Evolutionary conservation across 148 eudicot species (phyloP).

Genomic region (Amaranthus cruentus): DNA sequence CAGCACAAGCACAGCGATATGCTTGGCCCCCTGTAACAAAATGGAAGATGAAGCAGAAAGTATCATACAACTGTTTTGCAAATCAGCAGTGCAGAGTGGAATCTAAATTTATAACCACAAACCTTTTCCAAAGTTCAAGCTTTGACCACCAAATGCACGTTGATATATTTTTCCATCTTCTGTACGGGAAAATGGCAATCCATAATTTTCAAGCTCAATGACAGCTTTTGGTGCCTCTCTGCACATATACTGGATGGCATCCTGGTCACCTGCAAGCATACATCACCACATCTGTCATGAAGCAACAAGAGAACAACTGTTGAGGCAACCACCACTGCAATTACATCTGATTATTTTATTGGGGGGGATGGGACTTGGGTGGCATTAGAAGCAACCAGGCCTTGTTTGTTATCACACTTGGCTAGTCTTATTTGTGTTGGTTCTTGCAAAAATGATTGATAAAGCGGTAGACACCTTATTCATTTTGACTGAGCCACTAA

Average conservation of each 20-base stretch:
- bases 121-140: slow-evolving; percentile 97
- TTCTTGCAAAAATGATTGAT: too few species aligned
- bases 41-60: slow-evolving; percentile 1
- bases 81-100: slow-evolving; percentile 9
- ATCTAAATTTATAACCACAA: slow-evolving; percentile 9
- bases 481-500: too few species aligned
- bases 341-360: too few species aligned
- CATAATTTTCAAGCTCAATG: slow-evolving; percentile 97
- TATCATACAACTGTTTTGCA: neutral
- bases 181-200: slow-evolving; percentile 93
- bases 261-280: slow-evolving; percentile 81
- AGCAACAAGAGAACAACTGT: neutral
- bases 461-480: too few species aligned
- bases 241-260: slow-evolving; percentile 99
- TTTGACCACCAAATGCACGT: slow-evolving; percentile 99
- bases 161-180: slow-evolving; percentile 99
- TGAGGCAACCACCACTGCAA: neutral
- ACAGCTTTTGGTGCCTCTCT: slow-evolving; percentile 99
- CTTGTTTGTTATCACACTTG: too few species aligned
- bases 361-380: too few species aligned
- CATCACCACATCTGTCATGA: neutral
- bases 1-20: slow-evolving; percentile 99
- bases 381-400: too few species aligned
- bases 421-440: too few species aligned
- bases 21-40: slow-evolving; percentile 84